Base-by-base conservation (phyloP, 768 basidiomycete species). In the Lactarius tabidus region DNA sequence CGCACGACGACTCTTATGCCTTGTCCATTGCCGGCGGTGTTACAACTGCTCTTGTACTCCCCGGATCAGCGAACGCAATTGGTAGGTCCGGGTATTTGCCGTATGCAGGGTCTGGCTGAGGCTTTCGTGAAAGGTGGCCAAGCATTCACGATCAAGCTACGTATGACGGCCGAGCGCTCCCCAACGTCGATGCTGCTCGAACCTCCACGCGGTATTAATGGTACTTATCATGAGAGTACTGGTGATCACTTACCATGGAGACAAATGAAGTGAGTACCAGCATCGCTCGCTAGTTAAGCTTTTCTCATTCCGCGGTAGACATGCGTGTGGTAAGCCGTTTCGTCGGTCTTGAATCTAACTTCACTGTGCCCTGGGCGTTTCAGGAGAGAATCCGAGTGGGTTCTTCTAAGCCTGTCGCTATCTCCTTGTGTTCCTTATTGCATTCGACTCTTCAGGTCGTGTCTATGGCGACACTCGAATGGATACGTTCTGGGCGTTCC, bases 101-200 rank as follows among this genome's bases (percentile, higher is more conserved):
- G 26, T 48, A 14, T 12, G 26, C 23, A 26, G 35, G 15, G 17
- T 14, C 31, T 52, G 23, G 9, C 29, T 71, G 17, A 38, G 36
- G 54, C n/a, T 53, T 45, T 72, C 14, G 53, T 15, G 17, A 59
- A 71, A 82, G 89, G 88, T 56, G 90, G 90, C 0, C 89, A 90
- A 72, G 91, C 86, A 0, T 89, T 85, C 73, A 81, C 85, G 33
- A 88, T 94, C 68, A 95, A 94, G 76, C 82, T 91, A 31, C 84
- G 93, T 20, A 81, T 82, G 61, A 91, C 91, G 0, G 71, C 77
- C 5, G 90, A 91, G 67, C 84, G 86, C 53, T 87, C 88, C 0
- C 82, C 91, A 2, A 82, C 84, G 6, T 85, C 87, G 0, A 87
- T 90, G 86, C 76, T 91, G 12, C 76, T 95, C 29, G 92, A 94